Conservation (phyloP, 2,329 filamentous ascomycete species). For the Fusarium redolens region DNA sequence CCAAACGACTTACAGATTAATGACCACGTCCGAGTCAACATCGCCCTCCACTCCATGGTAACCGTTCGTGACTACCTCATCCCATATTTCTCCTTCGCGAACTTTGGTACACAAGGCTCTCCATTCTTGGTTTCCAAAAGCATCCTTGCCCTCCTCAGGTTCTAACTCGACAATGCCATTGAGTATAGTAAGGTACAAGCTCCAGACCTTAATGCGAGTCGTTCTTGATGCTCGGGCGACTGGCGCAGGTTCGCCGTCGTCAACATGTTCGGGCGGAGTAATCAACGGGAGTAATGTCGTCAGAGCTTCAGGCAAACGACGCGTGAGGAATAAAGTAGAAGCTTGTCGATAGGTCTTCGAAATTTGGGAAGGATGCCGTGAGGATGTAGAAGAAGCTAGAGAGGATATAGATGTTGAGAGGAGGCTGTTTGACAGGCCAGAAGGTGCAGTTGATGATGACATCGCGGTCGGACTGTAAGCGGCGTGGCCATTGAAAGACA, state of each 20-base stretch:
- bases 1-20: slow-evolving; percentile 74
- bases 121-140: slow-evolving; percentile 89
- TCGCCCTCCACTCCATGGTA: slow-evolving; percentile 90
- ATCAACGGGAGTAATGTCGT: slow-evolving; percentile 88
- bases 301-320: slow-evolving; percentile 88
- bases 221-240: slow-evolving; percentile 83
- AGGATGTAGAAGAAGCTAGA: slow-evolving; percentile 69
- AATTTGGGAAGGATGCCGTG: slow-evolving; percentile 76
- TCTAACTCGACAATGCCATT: slow-evolving; percentile 92
- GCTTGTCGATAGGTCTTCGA: slow-evolving; percentile 95
- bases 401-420: slow-evolving; percentile 77
- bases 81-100: slow-evolving; percentile 92
- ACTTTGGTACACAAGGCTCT: slow-evolving; percentile 84
- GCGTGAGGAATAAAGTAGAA: slow-evolving; percentile 93
- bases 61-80: slow-evolving; percentile 86
- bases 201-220: slow-evolving; percentile 96
- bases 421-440: slow-evolving; percentile 61
- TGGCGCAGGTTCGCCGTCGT: slow-evolving; percentile 71
- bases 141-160: slow-evolving; percentile 87
- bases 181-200: slow-evolving; percentile 91
- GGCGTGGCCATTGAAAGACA: slow-evolving; percentile 59
- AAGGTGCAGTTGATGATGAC: slow-evolving; percentile 47
- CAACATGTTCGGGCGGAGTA: slow-evolving; percentile 63
- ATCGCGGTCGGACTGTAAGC: slow-evolving; percentile 58
- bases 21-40: slow-evolving; percentile 94